Percentiles rank a stretch among this genome's conserved stretches.
phyloP scores from a whole-genome alignment of 1,284 basidiomycete species.

The Trichosporon faecale region DNA sequence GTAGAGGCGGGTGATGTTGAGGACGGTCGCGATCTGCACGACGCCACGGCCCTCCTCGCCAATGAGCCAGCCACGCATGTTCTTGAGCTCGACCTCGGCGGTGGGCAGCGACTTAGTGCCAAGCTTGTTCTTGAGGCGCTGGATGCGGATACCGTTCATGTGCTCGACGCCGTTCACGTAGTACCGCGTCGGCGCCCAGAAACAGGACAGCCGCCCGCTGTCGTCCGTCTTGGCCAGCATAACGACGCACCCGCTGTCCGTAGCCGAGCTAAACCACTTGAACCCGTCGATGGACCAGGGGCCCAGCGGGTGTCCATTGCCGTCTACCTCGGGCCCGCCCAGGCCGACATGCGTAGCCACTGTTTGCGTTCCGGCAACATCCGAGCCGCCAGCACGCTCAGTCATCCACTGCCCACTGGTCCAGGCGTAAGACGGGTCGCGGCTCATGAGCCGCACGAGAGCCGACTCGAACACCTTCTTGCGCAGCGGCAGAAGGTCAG shows the following conservation, averaged over 20 bases:
- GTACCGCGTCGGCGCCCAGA: slow-evolving; percentile 59
- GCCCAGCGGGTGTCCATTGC: slow-evolving; percentile 23
- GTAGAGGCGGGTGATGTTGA: slow-evolving; percentile 73
- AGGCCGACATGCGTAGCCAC: slow-evolving; percentile 57
- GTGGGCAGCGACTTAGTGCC: slow-evolving; percentile 74
- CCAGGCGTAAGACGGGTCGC: slow-evolving; percentile 61
- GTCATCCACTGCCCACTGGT: slow-evolving; percentile 84
- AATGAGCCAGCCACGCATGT: slow-evolving; percentile 64
- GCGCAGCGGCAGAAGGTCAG: neutral
- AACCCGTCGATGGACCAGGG: slow-evolving; percentile 60
- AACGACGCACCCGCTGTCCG: slow-evolving; percentile 54
- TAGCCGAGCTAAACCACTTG: slow-evolving; percentile 81
- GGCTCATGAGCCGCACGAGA: slow-evolving; percentile 19
- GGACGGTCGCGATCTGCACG: slow-evolving; percentile 65
- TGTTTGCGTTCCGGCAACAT: slow-evolving; percentile 72
- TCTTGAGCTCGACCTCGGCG: slow-evolving; percentile 67
- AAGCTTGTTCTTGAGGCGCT: slow-evolving; percentile 74
- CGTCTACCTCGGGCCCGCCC: slow-evolving; percentile 13
- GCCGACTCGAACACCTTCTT: slow-evolving; percentile 20
- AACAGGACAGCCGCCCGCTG: slow-evolving; percentile 65
- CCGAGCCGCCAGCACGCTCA: slow-evolving; percentile 72
- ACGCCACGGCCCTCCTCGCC: slow-evolving; percentile 64
- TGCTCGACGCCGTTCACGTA: slow-evolving; percentile 24
- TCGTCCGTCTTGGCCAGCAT: slow-evolving; percentile 23
- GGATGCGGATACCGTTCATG: slow-evolving; percentile 68